Conservation (phyloP, 805 yeast genomes). For the Saccharomycopsis lassenensis region DNA sequence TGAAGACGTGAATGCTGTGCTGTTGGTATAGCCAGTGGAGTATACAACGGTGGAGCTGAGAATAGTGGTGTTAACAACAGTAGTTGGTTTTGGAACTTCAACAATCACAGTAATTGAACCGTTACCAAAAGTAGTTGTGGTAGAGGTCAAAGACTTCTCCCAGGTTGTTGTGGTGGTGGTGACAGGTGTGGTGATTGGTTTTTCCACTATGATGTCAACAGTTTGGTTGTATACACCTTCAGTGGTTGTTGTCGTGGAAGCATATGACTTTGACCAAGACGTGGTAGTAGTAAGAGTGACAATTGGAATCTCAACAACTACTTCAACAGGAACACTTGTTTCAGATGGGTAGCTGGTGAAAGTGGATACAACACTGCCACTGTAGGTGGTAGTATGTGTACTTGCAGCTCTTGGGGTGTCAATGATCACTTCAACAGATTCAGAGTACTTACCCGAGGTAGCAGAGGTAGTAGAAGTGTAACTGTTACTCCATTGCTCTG, state of each 20-base stretch:
- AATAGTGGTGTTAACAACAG: background rate
- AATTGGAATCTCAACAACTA: background rate
- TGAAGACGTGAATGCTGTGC: constrained; percentile 1
- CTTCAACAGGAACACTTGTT: background rate
- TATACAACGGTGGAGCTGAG: constrained; percentile 1
- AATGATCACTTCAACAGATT: background rate
- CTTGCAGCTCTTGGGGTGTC: background rate
- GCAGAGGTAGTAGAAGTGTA: constrained; percentile 1
- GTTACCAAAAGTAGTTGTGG: background rate
- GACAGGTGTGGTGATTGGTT: background rate
- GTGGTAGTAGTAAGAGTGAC: background rate
- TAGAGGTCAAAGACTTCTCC: background rate
- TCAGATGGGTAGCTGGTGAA: background rate
- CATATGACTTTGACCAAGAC: background rate
- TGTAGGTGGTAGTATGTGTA: background rate
- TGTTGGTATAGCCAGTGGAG: background rate
- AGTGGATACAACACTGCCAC: background rate
- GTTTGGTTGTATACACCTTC: background rate
- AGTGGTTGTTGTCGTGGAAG: background rate
- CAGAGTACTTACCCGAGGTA: background rate
- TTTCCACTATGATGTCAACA: background rate
- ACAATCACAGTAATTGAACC: background rate
- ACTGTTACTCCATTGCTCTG: constrained; percentile 2
- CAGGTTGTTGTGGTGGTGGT: background rate
- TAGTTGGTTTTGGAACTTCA: background rate